Conservation (phyloP, 1,284 basidiomycete genomes). For the Puccinia novopanici region DNA sequence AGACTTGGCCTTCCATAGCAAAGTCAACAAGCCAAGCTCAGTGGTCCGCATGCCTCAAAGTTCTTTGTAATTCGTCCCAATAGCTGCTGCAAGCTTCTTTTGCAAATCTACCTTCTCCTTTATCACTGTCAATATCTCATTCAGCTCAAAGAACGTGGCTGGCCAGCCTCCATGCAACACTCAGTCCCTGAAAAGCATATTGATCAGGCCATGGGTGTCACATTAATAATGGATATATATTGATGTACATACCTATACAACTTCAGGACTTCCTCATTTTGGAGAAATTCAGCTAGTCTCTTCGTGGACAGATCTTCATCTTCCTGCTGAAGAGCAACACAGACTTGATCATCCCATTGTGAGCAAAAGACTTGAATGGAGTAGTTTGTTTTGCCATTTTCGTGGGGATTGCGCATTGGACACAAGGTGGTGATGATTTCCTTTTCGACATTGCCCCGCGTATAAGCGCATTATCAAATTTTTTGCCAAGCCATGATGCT, state of each 20-base stretch:
- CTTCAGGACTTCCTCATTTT: background rate
- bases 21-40: background rate
- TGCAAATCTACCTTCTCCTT: background rate
- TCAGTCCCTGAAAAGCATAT: too few species aligned
- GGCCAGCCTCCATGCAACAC: background rate
- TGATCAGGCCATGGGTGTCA: background rate
- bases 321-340: background rate
- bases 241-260: background rate
- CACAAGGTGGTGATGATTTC: background rate
- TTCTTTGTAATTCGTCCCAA: background rate
- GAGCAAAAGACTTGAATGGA: background rate
- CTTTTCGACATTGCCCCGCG: background rate
- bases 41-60: background rate
- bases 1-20: background rate
- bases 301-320: background rate
- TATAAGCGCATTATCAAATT: background rate
- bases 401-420: background rate
- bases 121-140: background rate
- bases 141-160: background rate
- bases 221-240: background rate
- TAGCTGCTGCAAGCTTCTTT: background rate
- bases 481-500: background rate
- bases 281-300: background rate
- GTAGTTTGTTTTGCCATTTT: background rate
- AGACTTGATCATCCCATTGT: conserved; percentile 3